Evolutionary conservation across 2,329 filamentous ascomycete genomes (phyloP).

Genomic region (Mariannaea elegans): DNA sequence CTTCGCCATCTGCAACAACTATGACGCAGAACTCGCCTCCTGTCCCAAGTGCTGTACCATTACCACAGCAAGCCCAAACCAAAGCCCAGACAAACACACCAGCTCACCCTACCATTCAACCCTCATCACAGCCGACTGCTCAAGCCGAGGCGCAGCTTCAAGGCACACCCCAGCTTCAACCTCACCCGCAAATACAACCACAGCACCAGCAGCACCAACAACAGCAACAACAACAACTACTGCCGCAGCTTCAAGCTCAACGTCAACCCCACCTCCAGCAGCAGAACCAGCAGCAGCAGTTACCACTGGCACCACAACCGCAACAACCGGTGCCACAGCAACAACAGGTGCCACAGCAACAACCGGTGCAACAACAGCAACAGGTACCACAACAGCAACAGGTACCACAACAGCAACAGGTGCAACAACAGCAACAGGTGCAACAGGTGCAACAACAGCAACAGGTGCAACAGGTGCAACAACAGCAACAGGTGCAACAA

Average conservation of each 20-base stretch:
- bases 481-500: not conserved
- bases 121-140: conserved; percentile 2
- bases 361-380: conserved; percentile 22
- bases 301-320: not conserved
- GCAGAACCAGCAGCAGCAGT: not conserved
- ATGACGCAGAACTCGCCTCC: conserved; percentile 32
- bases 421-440: conserved; percentile 30
- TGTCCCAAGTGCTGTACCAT: conserved; percentile 14
- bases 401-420: conserved; percentile 13
- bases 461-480: conserved; percentile 15
- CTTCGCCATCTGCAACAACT: conserved; percentile 33
- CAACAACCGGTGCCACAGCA: not conserved
- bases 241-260: conserved; percentile 3
- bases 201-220: not conserved
- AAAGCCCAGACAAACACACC: conserved; percentile 17
- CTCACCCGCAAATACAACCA: not conserved
- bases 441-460: conserved; percentile 9
- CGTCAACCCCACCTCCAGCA: conserved; percentile 9
- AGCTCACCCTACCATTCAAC: not conserved
- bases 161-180: not conserved
- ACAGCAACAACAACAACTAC: conserved; percentile 9
- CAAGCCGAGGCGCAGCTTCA: not conserved
- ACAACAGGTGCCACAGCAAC: conserved; percentile 3
- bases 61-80: conserved; percentile 15
- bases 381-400: conserved; percentile 28